These are phyloP conservation scores for Picea abies DNA, from an alignment of 83 land plant genomes.

Conservation along the genomic window DNA sequence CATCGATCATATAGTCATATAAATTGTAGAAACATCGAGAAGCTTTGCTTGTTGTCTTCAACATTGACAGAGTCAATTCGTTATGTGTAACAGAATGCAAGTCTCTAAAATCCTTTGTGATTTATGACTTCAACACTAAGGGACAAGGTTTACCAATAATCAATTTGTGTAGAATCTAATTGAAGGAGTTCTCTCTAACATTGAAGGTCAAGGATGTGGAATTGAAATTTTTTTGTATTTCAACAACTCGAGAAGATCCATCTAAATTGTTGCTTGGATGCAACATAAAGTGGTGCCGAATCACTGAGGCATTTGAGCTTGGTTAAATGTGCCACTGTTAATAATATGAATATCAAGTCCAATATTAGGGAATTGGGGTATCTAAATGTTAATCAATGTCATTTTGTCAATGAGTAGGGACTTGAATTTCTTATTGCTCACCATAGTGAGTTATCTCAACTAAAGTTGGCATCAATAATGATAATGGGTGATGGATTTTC, in stretches of 20 bases:
- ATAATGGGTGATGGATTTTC: slow-evolving; percentile 42
- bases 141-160: slow-evolving; percentile 40
- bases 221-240: slow-evolving; percentile 29
- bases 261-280: slow-evolving; percentile 24
- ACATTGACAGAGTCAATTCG: slow-evolving; percentile 23
- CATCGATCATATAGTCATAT: too few relatives aligned
- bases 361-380: slow-evolving; percentile 25
- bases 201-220: slow-evolving; percentile 42
- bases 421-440: slow-evolving; percentile 21
- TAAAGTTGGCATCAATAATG: slow-evolving; percentile 39
- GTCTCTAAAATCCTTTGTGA: slow-evolving; percentile 22
- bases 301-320: slow-evolving; percentile 28
- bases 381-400: slow-evolving; percentile 40
- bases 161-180: slow-evolving; percentile 28
- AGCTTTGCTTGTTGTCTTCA: slow-evolving; percentile 29
- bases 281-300: slow-evolving; percentile 24
- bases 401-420: slow-evolving; percentile 47
- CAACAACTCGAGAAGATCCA: slow-evolving; percentile 33
- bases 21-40: too few relatives aligned
- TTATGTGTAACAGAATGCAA: slow-evolving; percentile 34
- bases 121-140: slow-evolving; percentile 27
- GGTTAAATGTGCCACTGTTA: slow-evolving; percentile 33
- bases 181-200: slow-evolving; percentile 29
- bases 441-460: slow-evolving; percentile 25
- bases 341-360: slow-evolving; percentile 23